A percentile compares a stretch with the other conserved stretches of the same genome.
phyloP scores from a whole-genome alignment of 805 yeast genomes.

The Ogataea henricii region DNA sequence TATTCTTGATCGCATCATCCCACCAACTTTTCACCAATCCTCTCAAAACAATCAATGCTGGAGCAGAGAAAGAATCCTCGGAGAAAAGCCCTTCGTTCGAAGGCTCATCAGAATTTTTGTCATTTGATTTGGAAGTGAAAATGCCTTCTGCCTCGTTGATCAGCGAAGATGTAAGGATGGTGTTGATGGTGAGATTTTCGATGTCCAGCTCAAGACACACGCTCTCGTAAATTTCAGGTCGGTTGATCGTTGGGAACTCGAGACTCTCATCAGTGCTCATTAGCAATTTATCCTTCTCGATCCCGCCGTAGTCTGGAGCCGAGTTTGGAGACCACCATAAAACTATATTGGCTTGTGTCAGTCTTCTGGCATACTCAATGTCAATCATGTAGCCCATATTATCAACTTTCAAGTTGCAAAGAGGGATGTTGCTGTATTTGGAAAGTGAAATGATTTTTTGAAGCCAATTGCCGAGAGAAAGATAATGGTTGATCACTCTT shows the following conservation, averaged over 20 bases:
- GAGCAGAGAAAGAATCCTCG: slow-evolving; percentile 78
- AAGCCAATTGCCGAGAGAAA: slow-evolving; percentile 75
- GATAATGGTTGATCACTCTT: slow-evolving; percentile 66
- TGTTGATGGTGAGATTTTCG: slow-evolving; percentile 79
- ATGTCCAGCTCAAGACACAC: slow-evolving; percentile 78
- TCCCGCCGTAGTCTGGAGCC: slow-evolving; percentile 82
- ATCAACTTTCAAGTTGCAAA: slow-evolving; percentile 81
- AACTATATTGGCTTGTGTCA: slow-evolving; percentile 64
- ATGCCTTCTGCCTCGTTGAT: slow-evolving; percentile 89
- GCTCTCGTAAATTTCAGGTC: slow-evolving; percentile 76
- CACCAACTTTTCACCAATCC: slow-evolving; percentile 86
- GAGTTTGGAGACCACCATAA: slow-evolving; percentile 93
- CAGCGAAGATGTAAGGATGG: slow-evolving; percentile 79
- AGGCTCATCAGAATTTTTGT: slow-evolving; percentile 17
- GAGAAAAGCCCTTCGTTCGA: slow-evolving; percentile 50
- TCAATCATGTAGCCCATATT: slow-evolving; percentile 81
- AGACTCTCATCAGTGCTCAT: slow-evolving; percentile 52
- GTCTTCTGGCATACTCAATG: slow-evolving; percentile 78
- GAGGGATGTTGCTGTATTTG: slow-evolving; percentile 75
- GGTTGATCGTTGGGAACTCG: slow-evolving; percentile 70
- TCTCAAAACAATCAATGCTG: slow-evolving; percentile 71
- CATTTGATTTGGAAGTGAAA: slow-evolving; percentile 57
- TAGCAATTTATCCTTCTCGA: slow-evolving; percentile 58
- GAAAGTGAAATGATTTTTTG: slow-evolving; percentile 65
- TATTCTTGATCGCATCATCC: slow-evolving; percentile 77